Percentiles rank a stretch among this genome's conserved stretches.
These are phyloP conservation scores for Tubosaeta sp. DNA, from an alignment of 768 basidiomycete species.

Conservation along the genomic window DNA sequence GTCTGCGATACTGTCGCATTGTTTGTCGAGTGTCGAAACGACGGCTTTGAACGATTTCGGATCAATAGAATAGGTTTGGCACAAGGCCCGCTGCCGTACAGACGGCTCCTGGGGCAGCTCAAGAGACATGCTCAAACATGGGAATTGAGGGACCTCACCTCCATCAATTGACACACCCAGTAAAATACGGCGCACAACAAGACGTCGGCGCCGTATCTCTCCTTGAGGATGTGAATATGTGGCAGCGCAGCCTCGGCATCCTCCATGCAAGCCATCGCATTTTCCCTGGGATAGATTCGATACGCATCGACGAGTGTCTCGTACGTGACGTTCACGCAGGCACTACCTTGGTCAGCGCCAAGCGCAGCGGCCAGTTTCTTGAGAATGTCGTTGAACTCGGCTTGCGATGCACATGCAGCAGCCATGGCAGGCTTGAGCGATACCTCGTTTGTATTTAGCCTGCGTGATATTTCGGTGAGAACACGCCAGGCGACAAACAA, in stretches of 20 bases:
- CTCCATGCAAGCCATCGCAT: conserved; percentile 31
- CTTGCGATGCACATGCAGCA: conserved; percentile 20
- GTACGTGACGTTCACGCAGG: conserved; percentile 22
- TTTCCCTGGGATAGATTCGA: conserved; percentile 9
- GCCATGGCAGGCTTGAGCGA: conserved; percentile 24
- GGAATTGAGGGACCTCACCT: conserved; percentile 23
- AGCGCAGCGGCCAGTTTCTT: conserved; percentile 21
- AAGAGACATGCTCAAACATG: neutral
- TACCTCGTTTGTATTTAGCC: conserved; percentile 27
- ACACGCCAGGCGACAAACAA: neutral
- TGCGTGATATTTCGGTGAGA: neutral
- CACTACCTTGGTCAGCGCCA: neutral
- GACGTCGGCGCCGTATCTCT: conserved; percentile 15
- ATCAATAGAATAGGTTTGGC: conserved; percentile 14
- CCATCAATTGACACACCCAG: conserved; percentile 41
- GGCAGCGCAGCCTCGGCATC: conserved; percentile 29
- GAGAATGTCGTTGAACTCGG: conserved; percentile 22
- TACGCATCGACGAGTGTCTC: conserved; percentile 30
- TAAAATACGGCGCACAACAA: conserved; percentile 41
- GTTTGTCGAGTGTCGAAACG: conserved; percentile 18
- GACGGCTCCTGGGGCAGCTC: conserved; percentile 15
- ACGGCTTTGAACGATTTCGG: conserved; percentile 18
- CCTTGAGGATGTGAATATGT: conserved; percentile 10
- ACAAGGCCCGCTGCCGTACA: conserved; percentile 18
- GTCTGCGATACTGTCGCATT: conserved; percentile 23